Evolutionary conservation across 2,329 filamentous ascomycete genomes (phyloP).

Genomic region (Fusarium austroafricanum): DNA sequence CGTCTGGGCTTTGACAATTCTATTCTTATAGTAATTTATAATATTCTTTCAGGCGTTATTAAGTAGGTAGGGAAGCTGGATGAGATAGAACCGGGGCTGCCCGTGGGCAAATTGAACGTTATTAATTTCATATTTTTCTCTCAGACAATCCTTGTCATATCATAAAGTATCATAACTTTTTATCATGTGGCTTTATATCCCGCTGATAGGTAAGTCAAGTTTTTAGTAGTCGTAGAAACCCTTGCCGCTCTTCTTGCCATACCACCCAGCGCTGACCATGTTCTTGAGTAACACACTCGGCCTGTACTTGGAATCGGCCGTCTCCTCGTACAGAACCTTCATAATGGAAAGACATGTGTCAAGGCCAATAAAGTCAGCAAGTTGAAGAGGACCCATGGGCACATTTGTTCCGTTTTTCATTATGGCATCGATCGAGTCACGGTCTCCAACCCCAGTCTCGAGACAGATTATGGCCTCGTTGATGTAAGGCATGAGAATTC

Average conservation of each 20-base stretch:
- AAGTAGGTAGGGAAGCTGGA: neutral
- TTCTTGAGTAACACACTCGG: constrained; percentile 88
- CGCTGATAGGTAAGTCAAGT: neutral
- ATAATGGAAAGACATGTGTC: constrained; percentile 98
- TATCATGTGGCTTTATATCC: neutral
- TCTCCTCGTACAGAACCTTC: constrained; percentile 91
- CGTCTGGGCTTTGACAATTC: too few species aligned
- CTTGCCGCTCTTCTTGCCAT: constrained; percentile 97
- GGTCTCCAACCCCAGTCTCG: constrained; percentile 88
- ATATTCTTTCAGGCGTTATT: neutral
- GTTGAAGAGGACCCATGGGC: constrained; percentile 92
- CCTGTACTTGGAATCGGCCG: constrained; percentile 94
- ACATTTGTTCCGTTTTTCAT: constrained; percentile 99
- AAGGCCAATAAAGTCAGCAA: constrained; percentile 97
- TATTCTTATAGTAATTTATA: neutral
- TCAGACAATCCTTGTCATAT: neutral
- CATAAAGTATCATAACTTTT: neutral
- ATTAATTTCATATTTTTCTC: neutral
- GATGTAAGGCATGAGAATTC: constrained; percentile 99
- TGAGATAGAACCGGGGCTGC: neutral
- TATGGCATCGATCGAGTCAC: constrained; percentile 94
- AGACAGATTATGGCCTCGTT: constrained; percentile 98
- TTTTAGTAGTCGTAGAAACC: constrained; percentile 89
- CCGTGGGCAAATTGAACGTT: neutral
- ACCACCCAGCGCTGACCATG: constrained; percentile 98